A percentile compares a stretch with the other conserved stretches of the same genome.
phyloP scores from a whole-genome alignment of 306 rosid genomes.

The Pyrus communis region DNA sequence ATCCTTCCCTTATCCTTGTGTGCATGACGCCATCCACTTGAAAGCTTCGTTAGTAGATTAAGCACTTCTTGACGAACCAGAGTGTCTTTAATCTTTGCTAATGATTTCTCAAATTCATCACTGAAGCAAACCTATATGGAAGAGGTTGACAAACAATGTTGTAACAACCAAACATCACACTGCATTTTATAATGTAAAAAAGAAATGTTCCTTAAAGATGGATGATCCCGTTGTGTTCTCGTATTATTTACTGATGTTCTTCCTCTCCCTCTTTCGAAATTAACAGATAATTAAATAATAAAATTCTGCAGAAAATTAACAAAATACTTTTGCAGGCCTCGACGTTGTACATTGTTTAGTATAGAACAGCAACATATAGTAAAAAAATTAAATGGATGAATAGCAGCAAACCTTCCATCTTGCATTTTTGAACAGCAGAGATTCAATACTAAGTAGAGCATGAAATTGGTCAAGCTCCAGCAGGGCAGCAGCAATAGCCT shows the following conservation, averaged over 20 bases:
- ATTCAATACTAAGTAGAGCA: slow-evolving; percentile 17
- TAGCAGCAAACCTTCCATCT: slow-evolving; percentile 42
- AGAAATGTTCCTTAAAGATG: not conserved
- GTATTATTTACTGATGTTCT: not conserved
- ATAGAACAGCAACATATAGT: not conserved
- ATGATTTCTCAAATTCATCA: slow-evolving; percentile 20
- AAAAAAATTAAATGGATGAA: not conserved
- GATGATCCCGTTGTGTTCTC: not conserved
- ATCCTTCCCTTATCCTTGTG: not conserved
- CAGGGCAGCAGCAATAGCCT: slow-evolving; percentile 25
- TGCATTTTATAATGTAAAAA: not conserved
- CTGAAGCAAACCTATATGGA: slow-evolving; percentile 30
- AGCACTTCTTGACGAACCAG: slow-evolving; percentile 24
- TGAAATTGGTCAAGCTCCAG: slow-evolving; percentile 20
- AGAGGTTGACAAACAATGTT: not conserved
- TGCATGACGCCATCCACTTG: slow-evolving; percentile 39
- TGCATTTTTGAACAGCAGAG: slow-evolving; percentile 28
- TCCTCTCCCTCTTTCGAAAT: not conserved
- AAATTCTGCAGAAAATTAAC: not conserved
- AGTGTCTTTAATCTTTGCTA: slow-evolving; percentile 18
- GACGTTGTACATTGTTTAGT: not conserved
- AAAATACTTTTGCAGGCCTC: not conserved
- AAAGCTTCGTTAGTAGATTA: slow-evolving; percentile 34
- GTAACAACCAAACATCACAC: not conserved
- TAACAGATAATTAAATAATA: not conserved